Evolutionary conservation across 1,139 yeast species (phyloP).

Genomic region (Taphrina betulina): DNA sequence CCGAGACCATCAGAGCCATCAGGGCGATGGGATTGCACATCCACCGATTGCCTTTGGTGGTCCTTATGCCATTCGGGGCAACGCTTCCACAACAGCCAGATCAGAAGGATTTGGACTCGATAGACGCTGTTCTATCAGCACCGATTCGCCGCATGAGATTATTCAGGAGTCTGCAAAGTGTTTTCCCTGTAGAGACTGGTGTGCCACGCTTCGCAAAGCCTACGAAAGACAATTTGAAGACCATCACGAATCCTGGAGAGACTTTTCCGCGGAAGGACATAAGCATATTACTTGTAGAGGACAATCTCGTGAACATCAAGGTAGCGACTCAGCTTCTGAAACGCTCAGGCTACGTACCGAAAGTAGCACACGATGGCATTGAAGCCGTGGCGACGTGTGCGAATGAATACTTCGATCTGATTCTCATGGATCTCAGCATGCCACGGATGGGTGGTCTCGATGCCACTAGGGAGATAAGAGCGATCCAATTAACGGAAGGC

Average conservation of each 20-base stretch:
- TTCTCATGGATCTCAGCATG: slow-evolving; percentile 31
- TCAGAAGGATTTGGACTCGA: slow-evolving; percentile 7
- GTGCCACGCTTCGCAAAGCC: slow-evolving; percentile 6
- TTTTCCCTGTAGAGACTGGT: slow-evolving; percentile 17
- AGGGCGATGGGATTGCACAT: background rate
- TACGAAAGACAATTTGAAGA: background rate
- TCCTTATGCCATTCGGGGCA: slow-evolving; percentile 29
- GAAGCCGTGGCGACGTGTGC: slow-evolving; percentile 29
- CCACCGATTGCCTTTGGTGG: slow-evolving; percentile 18
- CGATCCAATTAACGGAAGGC: slow-evolving; percentile 1
- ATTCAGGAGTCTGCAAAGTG: slow-evolving; percentile 7
- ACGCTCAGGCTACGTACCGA: slow-evolving; percentile 11
- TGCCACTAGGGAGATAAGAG: slow-evolving; percentile 21
- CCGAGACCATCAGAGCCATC: slow-evolving; percentile 20
- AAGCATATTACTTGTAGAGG: slow-evolving; percentile 29
- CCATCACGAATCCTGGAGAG: slow-evolving; percentile 10
- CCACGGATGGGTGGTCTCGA: slow-evolving; percentile 25
- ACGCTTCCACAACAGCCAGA: slow-evolving; percentile 24
- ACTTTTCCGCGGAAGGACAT: slow-evolving; percentile 18
- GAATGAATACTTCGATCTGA: slow-evolving; percentile 21
- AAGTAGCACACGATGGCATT: slow-evolving; percentile 27
- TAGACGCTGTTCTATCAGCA: slow-evolving; percentile 27
- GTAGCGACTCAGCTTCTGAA: slow-evolving; percentile 30
- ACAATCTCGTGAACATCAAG: slow-evolving; percentile 31
- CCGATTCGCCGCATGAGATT: slow-evolving; percentile 14